Base-by-base conservation (phyloP, 2,329 filamentous ascomycete species). In the Penicillium sp. region DNA sequence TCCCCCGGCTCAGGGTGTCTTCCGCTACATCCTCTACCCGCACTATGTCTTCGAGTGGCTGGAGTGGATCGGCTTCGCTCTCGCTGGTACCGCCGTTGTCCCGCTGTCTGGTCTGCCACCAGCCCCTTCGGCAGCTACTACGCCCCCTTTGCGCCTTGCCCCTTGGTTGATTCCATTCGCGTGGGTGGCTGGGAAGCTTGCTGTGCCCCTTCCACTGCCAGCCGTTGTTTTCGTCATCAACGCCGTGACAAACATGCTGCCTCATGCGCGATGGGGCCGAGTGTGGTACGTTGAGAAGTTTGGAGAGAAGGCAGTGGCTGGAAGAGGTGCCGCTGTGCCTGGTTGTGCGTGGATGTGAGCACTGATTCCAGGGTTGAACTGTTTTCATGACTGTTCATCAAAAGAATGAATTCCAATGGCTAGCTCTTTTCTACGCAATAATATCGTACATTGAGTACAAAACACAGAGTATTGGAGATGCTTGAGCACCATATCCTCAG, bases 1-100 rank as follows among this genome's bases (percentile, higher is more conserved):
- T 48, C 94, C 77, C n/a, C 75, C 94, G 0, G 79, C 90, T 67
- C 88, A 88, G 47, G 92, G 92, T 0, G 75, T 96, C 46, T 99
- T 97, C 75, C 80, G 82, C 61, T 88, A 86, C 66, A 83, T 96
- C 68, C 81, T 97, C 55, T 96, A 88, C 72, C 92, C 94, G 61
- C 94, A 99, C 72, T 99, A 97, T 72, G 80, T 96, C n/a, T 89
- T 88, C 69, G 94, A 99, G 77, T 99, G 94, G 94, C 72, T 96
- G 49, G 94, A 99, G 79, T 99, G 94, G 94, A 73, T 83, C 3
- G 94, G 94, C 0, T 99, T 92, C 72, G 92, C 88, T 79, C 83
- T 96, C 27, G 67, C 75, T 10, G 77, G 74, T 9, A 70, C 70
- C 0, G 63, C 71, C 0, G 68, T 77, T 13, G 69, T 66, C 8